Evolutionary conservation across 345 rosid species (phyloP), one percentile per base, ranked within the genome.

Genomic region (Eucalyptus regnans): DNA sequence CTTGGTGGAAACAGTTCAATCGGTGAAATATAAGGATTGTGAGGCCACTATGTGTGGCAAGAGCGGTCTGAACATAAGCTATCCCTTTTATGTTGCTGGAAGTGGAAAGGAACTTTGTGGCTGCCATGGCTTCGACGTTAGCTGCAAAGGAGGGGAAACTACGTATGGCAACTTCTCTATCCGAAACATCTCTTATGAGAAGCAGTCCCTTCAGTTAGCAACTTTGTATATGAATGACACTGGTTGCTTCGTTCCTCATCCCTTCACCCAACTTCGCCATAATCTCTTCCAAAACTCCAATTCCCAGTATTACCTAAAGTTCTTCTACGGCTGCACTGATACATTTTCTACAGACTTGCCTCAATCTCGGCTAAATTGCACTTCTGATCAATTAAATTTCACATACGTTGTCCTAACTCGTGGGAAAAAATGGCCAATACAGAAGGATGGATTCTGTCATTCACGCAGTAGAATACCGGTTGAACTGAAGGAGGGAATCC

Each of bases 381-480:
- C 49, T 50, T 86, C 60, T 7, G 56, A 86, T 37, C 37, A n/a
- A 4, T 41, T 16, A 15, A 66, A 66, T 4, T 31, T 2, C 4
- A 66, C 43, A 23, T 89, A 29, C 33, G 88, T 89, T 66, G 90
- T 86, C 3, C 86, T 89, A 58, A 89, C 86, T 44, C 90, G 54
- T 51, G 8, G 64, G 23, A 86, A 41, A 46, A 89, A 91, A 71
- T 51, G 7, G 27, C 29, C 87, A 80, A 15, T 44, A 37, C 83
- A 52, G 90, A 83, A 23, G 8, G 48, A n/a, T 50, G 86, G 14
- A 37, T 68, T 18, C 62, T 89, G 87, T 46, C 46, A 86, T 18
- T 85, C 46, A 84, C 3, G 54, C 8, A 89, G 87, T 48, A 31
- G n/a, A 14, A 86, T 89, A 25, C 90, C 87, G 0, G 71, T 91